These are phyloP conservation scores for Ceratobasidium sp. DNA, from an alignment of 1,284 basidiomycete species.

Conservation along the genomic window DNA sequence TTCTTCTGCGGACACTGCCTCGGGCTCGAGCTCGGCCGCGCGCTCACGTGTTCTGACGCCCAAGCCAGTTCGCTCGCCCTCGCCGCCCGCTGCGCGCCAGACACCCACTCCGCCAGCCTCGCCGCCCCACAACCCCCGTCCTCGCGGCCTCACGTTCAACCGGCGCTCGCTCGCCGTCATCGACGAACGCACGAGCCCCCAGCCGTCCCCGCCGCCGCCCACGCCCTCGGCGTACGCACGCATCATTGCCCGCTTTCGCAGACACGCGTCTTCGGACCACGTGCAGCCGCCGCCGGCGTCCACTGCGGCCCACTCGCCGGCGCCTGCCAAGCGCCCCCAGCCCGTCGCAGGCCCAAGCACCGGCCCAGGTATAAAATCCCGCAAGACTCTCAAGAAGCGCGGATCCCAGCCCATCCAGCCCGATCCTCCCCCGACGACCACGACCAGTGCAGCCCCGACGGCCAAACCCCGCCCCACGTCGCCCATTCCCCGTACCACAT, in stretches of 20 bases:
- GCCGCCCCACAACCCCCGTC: background rate
- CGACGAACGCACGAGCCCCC: conserved; percentile 33
- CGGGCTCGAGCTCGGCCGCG: conserved; percentile 27
- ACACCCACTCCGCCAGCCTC: conserved; percentile 21
- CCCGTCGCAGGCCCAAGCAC: conserved; percentile 28
- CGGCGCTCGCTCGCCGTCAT: conserved; percentile 35
- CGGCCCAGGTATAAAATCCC: conserved; percentile 9
- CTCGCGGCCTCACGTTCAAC: conserved; percentile 1
- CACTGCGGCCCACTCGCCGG: background rate
- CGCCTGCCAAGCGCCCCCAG: conserved; percentile 21
- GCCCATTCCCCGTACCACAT: conserved; percentile 11
- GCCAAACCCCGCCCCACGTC: conserved; percentile 16
- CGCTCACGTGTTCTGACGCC: conserved; percentile 12
- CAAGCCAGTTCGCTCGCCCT: background rate
- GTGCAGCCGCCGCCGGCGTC: conserved; percentile 5
- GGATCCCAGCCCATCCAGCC: conserved; percentile 11
- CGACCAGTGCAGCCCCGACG: background rate
- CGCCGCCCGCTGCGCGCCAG: background rate
- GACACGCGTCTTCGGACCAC: conserved; percentile 28
- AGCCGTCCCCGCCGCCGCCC: background rate
- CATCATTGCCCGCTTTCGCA: conserved; percentile 25
- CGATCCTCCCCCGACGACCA: background rate
- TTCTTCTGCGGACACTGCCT: conserved; percentile 13
- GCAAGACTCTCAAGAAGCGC: conserved; percentile 36
- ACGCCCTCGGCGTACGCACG: conserved; percentile 30